phyloP scores from a whole-genome alignment of 768 basidiomycete genomes.

The Calocera viscosa region DNA sequence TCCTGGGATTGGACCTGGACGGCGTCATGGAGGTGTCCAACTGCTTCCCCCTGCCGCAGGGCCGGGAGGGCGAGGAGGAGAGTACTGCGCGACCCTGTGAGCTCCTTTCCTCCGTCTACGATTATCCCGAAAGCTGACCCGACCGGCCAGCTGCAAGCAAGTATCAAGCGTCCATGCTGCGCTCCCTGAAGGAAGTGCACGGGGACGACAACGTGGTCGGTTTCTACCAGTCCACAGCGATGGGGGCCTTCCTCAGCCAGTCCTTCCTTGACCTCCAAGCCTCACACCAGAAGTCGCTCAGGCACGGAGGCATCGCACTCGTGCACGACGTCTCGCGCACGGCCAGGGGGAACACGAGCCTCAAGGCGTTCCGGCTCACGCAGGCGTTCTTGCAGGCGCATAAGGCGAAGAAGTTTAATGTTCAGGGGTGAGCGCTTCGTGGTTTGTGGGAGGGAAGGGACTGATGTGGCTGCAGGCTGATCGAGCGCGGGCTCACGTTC shows the following conservation, averaged over 20 bases:
- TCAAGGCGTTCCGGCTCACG: constrained; percentile 81
- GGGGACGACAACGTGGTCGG: constrained; percentile 86
- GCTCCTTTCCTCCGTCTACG: no score
- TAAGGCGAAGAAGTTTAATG: constrained; percentile 73
- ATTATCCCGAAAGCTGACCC: no score
- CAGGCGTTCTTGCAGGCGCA: constrained; percentile 67
- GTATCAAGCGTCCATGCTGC: constrained; percentile 74
- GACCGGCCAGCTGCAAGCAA: constrained; percentile 48
- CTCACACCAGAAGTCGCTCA: constrained; percentile 69
- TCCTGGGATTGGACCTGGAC: constrained; percentile 86
- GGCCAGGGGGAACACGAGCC: constrained; percentile 68
- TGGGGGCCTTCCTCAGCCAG: constrained; percentile 78
- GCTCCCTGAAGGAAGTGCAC: constrained; percentile 80
- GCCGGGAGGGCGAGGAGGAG: constrained; percentile 63
- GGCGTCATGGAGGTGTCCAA: constrained; percentile 84
- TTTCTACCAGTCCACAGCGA: constrained; percentile 80
- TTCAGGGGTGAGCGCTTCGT: constrained; percentile 48
- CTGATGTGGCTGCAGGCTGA: constrained; percentile 41
- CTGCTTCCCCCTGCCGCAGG: constrained; percentile 71
- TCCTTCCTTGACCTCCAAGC: constrained; percentile 69
- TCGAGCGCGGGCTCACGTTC: constrained; percentile 69
- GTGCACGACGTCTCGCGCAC: constrained; percentile 75
- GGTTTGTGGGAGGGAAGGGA: constrained; percentile 15
- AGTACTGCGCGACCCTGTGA: constrained; percentile 54
- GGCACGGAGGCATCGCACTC: constrained; percentile 74